phyloP scores from a whole-genome alignment of 31 red algal genomes.

The Odonthalia washingtoniensis region DNA sequence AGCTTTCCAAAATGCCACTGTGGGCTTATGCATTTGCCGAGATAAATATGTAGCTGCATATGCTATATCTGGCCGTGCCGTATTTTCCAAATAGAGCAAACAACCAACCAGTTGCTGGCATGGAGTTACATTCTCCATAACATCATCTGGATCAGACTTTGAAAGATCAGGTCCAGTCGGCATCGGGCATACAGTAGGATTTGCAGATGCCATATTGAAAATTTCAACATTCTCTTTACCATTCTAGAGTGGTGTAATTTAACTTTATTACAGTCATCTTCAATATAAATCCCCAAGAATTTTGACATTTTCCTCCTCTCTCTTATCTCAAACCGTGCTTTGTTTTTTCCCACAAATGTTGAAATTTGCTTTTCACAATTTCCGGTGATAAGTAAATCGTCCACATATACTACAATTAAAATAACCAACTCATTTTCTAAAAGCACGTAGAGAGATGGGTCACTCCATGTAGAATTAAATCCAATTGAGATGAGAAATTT shows the following conservation, averaged over 20 bases:
- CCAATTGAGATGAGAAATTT: slow-evolving; percentile 2
- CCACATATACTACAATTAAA: background rate
- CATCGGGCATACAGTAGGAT: too few relatives aligned
- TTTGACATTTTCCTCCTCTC: background rate
- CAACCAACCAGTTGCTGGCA: too few relatives aligned
- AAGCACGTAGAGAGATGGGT: slow-evolving; percentile 8
- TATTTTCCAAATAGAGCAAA: too few relatives aligned
- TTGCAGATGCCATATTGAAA: too few relatives aligned
- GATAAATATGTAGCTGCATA: too few relatives aligned
- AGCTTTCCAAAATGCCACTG: too few relatives aligned
- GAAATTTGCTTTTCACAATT: background rate
- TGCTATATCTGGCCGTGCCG: too few relatives aligned
- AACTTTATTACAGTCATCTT: background rate
- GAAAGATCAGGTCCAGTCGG: too few relatives aligned
- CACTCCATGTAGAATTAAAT: background rate
- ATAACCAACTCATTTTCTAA: background rate
- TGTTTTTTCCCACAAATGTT: background rate
- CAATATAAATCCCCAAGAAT: background rate
- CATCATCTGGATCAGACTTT: too few relatives aligned
- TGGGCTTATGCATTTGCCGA: too few relatives aligned
- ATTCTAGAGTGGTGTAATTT: too few relatives aligned
- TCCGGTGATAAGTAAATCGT: background rate
- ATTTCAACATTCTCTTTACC: background rate
- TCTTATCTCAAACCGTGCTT: background rate
- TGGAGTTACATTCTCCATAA: too few relatives aligned